Evolutionary conservation across 805 yeast genomes (phyloP), one percentile per base, ranked within the genome.

Genomic region (Sugiyamaella lignohabitans): DNA sequence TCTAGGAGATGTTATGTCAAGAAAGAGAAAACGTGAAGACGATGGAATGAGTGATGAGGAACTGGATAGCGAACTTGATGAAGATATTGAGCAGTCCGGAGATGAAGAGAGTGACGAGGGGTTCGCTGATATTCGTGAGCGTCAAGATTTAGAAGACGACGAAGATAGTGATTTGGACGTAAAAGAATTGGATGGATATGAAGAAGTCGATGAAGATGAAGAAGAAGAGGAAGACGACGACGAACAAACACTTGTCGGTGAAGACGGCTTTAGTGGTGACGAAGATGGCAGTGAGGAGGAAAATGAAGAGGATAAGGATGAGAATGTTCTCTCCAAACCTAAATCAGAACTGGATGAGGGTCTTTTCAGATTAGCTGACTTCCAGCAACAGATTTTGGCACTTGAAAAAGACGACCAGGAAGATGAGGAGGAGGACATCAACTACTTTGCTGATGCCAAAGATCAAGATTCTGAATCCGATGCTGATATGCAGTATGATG

Each of bases 361-460:
- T 4, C 82, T 88, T 55, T 91, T 91, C 60, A 80, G 86, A 50
- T 78, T 91, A 37, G 95, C 87, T 54, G 85, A 84, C 45, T 91
- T 85, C 69, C 86, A 84, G 65, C 77, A 74, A 59, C 87, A 81
- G 61, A 78, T 80, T n/a, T 59, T 84, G 37, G 84, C 76, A 3
- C 73, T 79, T 56, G 91, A 84, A 51, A 62, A 71, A 11, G 67
- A 65, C 14, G 63, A 62, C 19, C 70, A 63, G 27, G 73, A 72
- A 39, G 75, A 72, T 32, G 70, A 71, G 14, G 73, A 74, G 35
- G 79, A 72, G 29, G 69, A 68, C 17, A 63, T 76, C 24, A 78
- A 75, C 54, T 73, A 64, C 49, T 71, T 70, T 45, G 66, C 61
- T n/a, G 47, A 60, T 29, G 57, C 56, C 2, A 62, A 59, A 4